Evolutionary conservation across 2,329 filamentous ascomycete genomes (phyloP), one percentile per base, ranked within the genome.

Genomic region (Venturia pyrina): DNA sequence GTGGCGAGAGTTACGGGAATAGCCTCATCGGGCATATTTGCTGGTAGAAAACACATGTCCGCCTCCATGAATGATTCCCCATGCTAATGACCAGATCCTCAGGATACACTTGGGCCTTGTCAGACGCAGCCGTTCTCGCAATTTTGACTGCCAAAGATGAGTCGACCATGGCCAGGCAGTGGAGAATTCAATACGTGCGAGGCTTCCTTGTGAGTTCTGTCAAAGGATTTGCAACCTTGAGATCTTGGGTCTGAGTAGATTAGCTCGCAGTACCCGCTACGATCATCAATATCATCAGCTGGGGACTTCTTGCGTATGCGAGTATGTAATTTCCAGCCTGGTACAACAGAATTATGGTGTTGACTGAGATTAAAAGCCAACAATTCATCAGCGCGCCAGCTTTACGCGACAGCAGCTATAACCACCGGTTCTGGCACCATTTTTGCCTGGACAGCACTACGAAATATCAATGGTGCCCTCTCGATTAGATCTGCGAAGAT

Each of bases 211-310:
- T 65, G 17, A 19, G 53, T 62, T n/a, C n/a, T 19, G 10, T 24
- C 41, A 8, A 59, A 13, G 21, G 7, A 37, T 41, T 44, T 15
- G 13, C 19, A 40, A 43, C 37, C 2, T 2, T n/a, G 0, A 17
- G 21, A 28, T 28, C 19, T 24, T 32, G 24, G 1, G 43, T 28
- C 53, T 57, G n/a, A 44, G 17, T 11, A 28, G 15, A 37, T 5
- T 37, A 66, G 64, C 63, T 66, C 24, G 64, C 64, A 34, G 46
- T 62, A 43, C 64, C 57, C n/a, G n/a, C 53, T n/a, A 66, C 64
- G 5, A 53, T 59, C 17, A 62, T 66, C 19, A 66, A 66, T 43
- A 34, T 66, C 11, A 4, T 59, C 15, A 59, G 48, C 28, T 66
- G 57, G 57, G 37, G 37, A 21, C 28, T 41, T 41, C 64, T 66